phyloP scores from a whole-genome alignment of 169 alveolate genomes.

The Pseudocohnilembus persalinus region DNA sequence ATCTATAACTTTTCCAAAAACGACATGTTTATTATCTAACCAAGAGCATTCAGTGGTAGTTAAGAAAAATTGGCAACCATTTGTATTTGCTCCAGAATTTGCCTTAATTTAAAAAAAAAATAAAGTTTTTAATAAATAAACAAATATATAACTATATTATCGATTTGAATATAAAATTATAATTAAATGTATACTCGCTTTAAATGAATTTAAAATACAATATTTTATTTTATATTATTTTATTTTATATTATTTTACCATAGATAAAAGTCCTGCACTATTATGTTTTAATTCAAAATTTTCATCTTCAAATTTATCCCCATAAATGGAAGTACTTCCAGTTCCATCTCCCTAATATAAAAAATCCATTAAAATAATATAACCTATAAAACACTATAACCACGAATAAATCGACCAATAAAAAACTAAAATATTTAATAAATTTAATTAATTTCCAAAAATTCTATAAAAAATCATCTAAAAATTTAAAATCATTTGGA shows the following conservation, averaged over 20 bases:
- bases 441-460: too few species aligned
- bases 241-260: conserved; percentile 27
- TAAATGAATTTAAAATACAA: not conserved
- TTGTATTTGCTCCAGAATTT: conserved; percentile 63
- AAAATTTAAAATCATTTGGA: too few species aligned
- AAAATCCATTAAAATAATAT: not conserved
- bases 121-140: too few species aligned
- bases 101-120: conserved; percentile 17
- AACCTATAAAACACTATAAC: not conserved
- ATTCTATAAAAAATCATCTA: too few species aligned
- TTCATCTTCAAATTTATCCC: conserved; percentile 76
- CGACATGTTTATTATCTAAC: conserved; percentile 71
- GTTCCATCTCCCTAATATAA: conserved; percentile 63
- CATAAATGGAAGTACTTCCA: conserved; percentile 62
- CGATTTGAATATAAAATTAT: not conserved
- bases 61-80: conserved; percentile 66
- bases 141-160: too few species aligned
- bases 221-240: not conserved
- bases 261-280: conserved; percentile 55
- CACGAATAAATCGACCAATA: not conserved
- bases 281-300: conserved; percentile 60
- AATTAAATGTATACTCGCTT: not conserved
- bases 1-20: conserved; percentile 67
- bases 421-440: too few species aligned
- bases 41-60: conserved; percentile 57